Base-by-base conservation (phyloP, 495 filamentous ascomycete genomes). In the Aspergillus baeticus region DNA sequence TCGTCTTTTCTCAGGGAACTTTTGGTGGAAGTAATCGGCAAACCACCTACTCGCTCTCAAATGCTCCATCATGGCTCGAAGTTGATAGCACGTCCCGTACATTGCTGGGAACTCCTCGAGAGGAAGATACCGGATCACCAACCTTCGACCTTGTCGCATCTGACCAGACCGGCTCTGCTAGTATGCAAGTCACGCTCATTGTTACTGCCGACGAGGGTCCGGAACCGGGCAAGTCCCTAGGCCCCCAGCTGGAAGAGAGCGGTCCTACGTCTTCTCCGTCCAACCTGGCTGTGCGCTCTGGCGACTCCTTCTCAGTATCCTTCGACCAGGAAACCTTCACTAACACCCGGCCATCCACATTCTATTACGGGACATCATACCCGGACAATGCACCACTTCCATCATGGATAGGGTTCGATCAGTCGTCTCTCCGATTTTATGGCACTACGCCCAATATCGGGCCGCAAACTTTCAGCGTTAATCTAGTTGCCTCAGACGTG, bases 331-430 rank as follows among this genome's bases (percentile, higher is more conserved):
- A 70, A 3, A 82, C 77, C 6, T 83, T 83, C 54, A 65, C 67
- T 21, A 73, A 77, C 48, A 79, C 76, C 0, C 67, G 69, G 39
- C 63, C 67, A 29, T 71, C 73, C 10, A 82, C 78, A 31, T 71
- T 76, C 21, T 96, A 92, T 68, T 94, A 96, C 64, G 88, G 91
- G 20, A 84, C 87, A 10, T 87, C 88, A 35, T 47, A 38, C n/a
- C 73, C 75, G 6, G 85, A 92, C 57, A 89, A 92, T 62, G 86
- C 87, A 6, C 92, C 93, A 29, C 73, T 96, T 36, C 92, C 92
- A 33, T 89, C 91, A 5, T 96, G 91, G 92, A 81, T 96, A 37
- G 74, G 69, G 10, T 96, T 97, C 62, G 84, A 96, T 63, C 60
- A 80, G 2, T 57, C 63, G 2, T 72, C 59, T 6, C 77, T 96